Percentiles rank a stretch among this genome's conserved stretches.
phyloP scores from a whole-genome alignment of 2,329 filamentous ascomycete species.

The Chaetomium sp. region DNA sequence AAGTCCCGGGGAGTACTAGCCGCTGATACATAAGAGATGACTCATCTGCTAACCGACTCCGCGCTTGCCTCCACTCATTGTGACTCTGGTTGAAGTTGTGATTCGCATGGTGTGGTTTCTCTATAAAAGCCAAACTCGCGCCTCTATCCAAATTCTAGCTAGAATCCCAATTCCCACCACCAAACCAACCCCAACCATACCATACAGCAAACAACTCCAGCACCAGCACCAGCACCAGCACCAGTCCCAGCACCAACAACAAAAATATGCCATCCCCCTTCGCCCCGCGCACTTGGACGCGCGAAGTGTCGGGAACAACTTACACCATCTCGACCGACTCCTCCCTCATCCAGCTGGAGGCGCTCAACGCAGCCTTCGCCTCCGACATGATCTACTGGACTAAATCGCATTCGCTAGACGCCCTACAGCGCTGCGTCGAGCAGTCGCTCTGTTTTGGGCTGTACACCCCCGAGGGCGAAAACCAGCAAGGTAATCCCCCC shows the following conservation, averaged over 20 bases:
- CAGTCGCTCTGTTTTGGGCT: slow-evolving; percentile 63
- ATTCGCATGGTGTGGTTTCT: neutral
- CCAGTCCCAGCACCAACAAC: neutral
- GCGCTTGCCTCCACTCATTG: neutral
- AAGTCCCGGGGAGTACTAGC: neutral
- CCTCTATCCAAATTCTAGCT: neutral
- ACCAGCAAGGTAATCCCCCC: neutral
- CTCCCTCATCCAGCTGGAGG: slow-evolving; percentile 54
- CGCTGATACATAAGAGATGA: neutral
- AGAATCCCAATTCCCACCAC: neutral
- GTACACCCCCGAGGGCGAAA: slow-evolving; percentile 43
- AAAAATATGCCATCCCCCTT: slow-evolving; percentile 10
- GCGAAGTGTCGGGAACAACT: slow-evolving; percentile 34
- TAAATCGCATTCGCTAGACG: slow-evolving; percentile 50
- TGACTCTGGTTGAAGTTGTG: neutral
- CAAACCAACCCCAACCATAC: neutral
- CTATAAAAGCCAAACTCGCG: neutral
- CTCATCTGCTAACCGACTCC: neutral
- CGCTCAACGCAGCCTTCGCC: slow-evolving; percentile 58
- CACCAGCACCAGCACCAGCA: neutral
- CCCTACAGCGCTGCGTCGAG: slow-evolving; percentile 55
- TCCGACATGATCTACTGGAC: slow-evolving; percentile 65
- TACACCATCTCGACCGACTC: slow-evolving; percentile 66
- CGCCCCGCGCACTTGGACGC: slow-evolving; percentile 31
- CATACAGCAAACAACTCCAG: neutral